Percentiles rank a stretch among this genome's conserved stretches.
Evolutionary conservation across 352 stramenopile species (phyloP).

Genomic region (Phytophthora agathidicida): DNA sequence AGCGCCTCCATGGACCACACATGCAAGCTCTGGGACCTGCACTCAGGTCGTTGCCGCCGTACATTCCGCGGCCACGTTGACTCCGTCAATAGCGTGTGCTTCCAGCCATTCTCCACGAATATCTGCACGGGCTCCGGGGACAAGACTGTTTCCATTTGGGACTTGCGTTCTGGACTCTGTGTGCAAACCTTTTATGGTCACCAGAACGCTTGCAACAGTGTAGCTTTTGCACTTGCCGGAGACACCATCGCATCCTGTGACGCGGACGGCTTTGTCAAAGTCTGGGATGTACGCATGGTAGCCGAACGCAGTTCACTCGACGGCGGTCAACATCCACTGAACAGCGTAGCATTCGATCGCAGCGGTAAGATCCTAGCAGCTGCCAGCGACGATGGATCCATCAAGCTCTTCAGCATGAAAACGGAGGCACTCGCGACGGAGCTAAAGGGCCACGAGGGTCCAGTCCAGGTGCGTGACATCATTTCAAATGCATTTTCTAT

Average conservation of each 20-base stretch:
- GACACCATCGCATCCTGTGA: conserved; percentile 93
- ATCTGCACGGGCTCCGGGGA: conserved; percentile 93
- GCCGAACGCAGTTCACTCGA: conserved; percentile 89
- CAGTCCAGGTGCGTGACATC: conserved; percentile 85
- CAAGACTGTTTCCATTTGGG: conserved; percentile 96
- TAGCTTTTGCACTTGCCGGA: conserved; percentile 85
- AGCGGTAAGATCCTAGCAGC: conserved; percentile 84
- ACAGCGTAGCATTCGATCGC: conserved; percentile 91
- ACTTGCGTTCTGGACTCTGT: conserved; percentile 91
- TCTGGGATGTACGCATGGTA: conserved; percentile 97
- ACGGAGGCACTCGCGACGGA: conserved; percentile 69
- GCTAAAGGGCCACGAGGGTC: conserved; percentile 91
- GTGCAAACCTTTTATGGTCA: conserved; percentile 96
- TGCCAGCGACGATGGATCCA: conserved; percentile 89
- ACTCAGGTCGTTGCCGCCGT: conserved; percentile 89
- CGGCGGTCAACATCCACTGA: conserved; percentile 89
- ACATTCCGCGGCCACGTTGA: conserved; percentile 95
- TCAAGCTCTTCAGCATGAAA: conserved; percentile 91
- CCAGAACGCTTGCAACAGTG: conserved; percentile 93
- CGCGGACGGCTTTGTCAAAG: conserved; percentile 93
- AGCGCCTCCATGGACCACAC: conserved; percentile 95
- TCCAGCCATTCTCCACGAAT: conserved; percentile 94
- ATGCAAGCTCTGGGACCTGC: conserved; percentile 93
- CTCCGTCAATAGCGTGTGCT: conserved; percentile 93
- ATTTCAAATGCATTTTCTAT: conserved; percentile 36